Evolutionary conservation across 345 rosid genomes (phyloP), one percentile per base, ranked within the genome.

Genomic region (Pistacia vera): DNA sequence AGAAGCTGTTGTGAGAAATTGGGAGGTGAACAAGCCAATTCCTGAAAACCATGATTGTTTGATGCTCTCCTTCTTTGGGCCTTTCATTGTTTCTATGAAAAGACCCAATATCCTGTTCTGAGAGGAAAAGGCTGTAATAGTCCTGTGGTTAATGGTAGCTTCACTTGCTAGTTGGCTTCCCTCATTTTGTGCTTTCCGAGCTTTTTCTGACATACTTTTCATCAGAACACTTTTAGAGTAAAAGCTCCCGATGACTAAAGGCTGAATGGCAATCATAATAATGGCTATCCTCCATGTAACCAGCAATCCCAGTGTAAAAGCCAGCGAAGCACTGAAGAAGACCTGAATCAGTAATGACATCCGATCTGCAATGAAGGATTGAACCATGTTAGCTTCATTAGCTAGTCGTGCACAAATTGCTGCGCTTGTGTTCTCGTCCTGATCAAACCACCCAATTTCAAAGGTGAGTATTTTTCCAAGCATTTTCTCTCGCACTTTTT

Each of bases 371-470:
- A 89, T 10, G 11, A 85, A 82, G 67, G 88, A 86, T 20, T 81
- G 73, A 78, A 89, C 81, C 76, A 81, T 9, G 72, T 68, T 69
- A 30, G 88, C 88, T 12, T 89, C 88, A 13, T 76, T 71, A 11
- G 84, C 85, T 67, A 89, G 69, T 58, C 81, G 52, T 36, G 85
- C 77, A 71, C 90, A 85, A 49, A 82, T 75, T 13, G 86, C 87
- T 22, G 89, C 85, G 63, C 86, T 86, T 11, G 83, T 82, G 68
- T 89, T 89, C 62, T 85, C 85, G 0, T 85, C 92, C 35, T 58
- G 73, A 74, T 89, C 90, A 57, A 89, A 89, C 89, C 89, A 89
- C 1, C 82, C 88, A 1, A 82, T 68, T 82, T 85, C 88, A 74
- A 85, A 89, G 41, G 86, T 83, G 8, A 86, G 75, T 38, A 86